Conservation (phyloP, 2,329 filamentous ascomycete species). For the Bipolaris zeicola region DNA sequence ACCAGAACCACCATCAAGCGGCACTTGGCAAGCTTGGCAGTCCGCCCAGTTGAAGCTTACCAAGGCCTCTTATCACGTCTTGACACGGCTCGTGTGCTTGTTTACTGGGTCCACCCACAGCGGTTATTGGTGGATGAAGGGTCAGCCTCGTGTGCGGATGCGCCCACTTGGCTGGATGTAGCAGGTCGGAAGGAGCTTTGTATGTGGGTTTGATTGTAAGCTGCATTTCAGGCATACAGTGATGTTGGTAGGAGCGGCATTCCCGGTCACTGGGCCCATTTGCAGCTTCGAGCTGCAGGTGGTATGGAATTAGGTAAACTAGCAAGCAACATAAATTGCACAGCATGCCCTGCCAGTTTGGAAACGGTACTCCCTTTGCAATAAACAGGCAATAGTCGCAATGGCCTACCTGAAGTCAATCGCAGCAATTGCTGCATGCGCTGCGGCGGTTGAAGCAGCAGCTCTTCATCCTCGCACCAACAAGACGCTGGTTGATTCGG, state of each 20-base stretch:
- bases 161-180: conserved; percentile 19
- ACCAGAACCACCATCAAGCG: conserved; percentile 16
- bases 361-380: conserved; percentile 2
- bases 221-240: conserved; percentile 15
- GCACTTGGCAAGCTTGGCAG: conserved; percentile 18
- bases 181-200: conserved; percentile 24
- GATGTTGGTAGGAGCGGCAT: conserved; percentile 14
- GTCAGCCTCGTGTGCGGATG: conserved; percentile 12
- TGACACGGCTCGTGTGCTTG: conserved; percentile 25
- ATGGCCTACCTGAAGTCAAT: conserved; percentile 33
- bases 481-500: conserved; percentile 35
- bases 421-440: conserved; percentile 27
- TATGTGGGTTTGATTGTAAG: conserved; percentile 16
- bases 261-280: conserved; percentile 18
- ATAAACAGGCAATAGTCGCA: background rate
- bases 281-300: conserved; percentile 1
- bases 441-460: conserved; percentile 26
- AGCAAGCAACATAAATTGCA: conserved; percentile 21
- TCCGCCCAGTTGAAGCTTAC: conserved; percentile 22
- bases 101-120: conserved; percentile 12
- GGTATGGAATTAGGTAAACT: background rate
- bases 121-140: conserved; percentile 20
- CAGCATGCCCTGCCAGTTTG: conserved; percentile 1
- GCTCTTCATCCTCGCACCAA: conserved; percentile 30
- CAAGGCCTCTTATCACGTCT: conserved; percentile 37